Evolutionary conservation across 352 stramenopile species (phyloP).

Genomic region (Phytopythium oedochilum): DNA sequence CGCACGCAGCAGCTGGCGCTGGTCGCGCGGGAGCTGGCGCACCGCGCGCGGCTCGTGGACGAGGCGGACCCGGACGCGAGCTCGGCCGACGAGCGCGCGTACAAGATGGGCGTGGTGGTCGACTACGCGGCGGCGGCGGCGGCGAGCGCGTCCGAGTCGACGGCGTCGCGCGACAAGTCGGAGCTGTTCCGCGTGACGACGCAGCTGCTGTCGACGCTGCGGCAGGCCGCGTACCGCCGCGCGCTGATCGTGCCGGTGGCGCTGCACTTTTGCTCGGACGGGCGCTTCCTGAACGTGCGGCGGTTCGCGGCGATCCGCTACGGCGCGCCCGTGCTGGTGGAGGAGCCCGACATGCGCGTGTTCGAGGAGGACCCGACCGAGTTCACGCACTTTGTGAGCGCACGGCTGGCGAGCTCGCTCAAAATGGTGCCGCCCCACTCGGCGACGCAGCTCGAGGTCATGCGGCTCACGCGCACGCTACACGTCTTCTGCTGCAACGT

Average conservation of each 20-base stretch:
- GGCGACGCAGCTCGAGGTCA: slow-evolving; percentile 59
- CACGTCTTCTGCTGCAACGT: slow-evolving; percentile 71
- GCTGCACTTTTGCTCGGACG: slow-evolving; percentile 55
- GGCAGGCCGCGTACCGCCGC: slow-evolving; percentile 28
- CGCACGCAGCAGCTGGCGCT: slow-evolving; percentile 15
- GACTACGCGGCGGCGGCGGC: slow-evolving; percentile 25
- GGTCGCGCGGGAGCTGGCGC: slow-evolving; percentile 26
- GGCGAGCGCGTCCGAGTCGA: background rate
- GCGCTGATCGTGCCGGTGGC: slow-evolving; percentile 58
- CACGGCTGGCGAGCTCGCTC: slow-evolving; percentile 42
- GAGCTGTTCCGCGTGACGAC: slow-evolving; percentile 49
- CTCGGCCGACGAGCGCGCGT: slow-evolving; percentile 40
- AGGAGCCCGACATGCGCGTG: slow-evolving; percentile 48
- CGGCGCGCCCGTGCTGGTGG: slow-evolving; percentile 56
- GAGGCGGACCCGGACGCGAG: slow-evolving; percentile 15
- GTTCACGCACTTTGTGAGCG: slow-evolving; percentile 59
- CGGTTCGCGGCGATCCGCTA: slow-evolving; percentile 58
- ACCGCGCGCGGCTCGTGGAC: slow-evolving; percentile 46
- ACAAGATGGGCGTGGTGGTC: slow-evolving; percentile 63
- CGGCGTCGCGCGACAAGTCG: slow-evolving; percentile 30
- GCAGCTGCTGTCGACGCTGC: slow-evolving; percentile 42
- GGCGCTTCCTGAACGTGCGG: slow-evolving; percentile 35
- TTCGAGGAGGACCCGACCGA: slow-evolving; percentile 61
- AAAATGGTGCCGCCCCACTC: slow-evolving; percentile 54
- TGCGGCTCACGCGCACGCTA: slow-evolving; percentile 58